Base-by-base conservation (phyloP, 2,329 filamentous ascomycete species). In the Truncatella angustata region DNA sequence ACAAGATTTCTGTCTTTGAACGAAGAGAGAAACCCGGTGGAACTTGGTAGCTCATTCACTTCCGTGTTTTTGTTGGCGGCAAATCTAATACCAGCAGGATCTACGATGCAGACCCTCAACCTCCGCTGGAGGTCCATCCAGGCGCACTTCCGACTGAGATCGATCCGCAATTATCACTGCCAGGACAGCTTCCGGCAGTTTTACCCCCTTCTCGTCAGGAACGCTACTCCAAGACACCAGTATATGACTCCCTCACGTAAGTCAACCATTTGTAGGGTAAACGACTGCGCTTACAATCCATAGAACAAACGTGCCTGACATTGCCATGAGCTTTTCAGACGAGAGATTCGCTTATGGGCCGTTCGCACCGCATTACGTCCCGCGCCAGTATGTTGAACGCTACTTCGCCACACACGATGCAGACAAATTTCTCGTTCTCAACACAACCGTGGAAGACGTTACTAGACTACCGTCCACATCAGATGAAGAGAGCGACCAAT, bases 281-380 rank as follows among this genome's bases (percentile, higher is more conserved):
- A 7, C n/a, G 30, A 46, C 14, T 43, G 20, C 18, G 7, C 35
- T 12, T 2, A 28, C 37, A 21, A 5, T 6, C 12, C 34, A 21
- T 26, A 73, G 79, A 1, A 83, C 80, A 1, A 83, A 83, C 45
- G 78, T 83, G 0, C 80, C 80, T 0, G 73, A 77, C 35, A 75
- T 81, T 30, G 78, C 77, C 20, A 82, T 82, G 79, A 73, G 69
- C 4, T 81, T 82, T 56, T 81, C 79, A 0, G 80, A 82, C 52
- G 43, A 66, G 1, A 69, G 69, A 0, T 82, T 83, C 55, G 66
- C 79, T 0, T 81, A 82, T 51, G 80, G 79, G 0, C 78, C 80
- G 0, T 83, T 82, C 57, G 75, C 73, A 11, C 80, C 80, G 0
- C 79, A 83, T 57, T 72, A 77, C 54, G 65, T 84, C 0, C 75